Conservation (phyloP, 2,329 filamentous ascomycete genomes). For the Clarireedia sp. region DNA sequence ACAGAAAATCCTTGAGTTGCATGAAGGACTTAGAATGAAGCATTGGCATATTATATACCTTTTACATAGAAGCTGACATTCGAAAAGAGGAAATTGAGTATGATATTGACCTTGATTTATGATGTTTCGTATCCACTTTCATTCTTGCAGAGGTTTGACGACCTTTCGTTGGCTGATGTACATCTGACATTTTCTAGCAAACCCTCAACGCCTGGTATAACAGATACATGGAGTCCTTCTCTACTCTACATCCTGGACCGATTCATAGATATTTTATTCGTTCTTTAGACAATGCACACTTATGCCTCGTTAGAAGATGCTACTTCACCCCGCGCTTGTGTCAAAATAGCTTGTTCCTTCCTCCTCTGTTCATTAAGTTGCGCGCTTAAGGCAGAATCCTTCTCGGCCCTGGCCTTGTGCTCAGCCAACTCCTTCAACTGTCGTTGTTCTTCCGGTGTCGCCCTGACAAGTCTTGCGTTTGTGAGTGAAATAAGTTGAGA, state of each 20-base stretch:
- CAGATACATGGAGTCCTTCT: constrained; percentile 11
- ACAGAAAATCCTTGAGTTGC: background rate
- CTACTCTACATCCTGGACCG: background rate
- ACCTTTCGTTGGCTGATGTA: background rate
- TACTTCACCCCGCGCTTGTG: constrained; percentile 39
- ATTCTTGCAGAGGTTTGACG: background rate
- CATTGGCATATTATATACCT: background rate
- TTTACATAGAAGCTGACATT: background rate
- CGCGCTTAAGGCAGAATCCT: constrained; percentile 47
- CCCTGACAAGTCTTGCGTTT: constrained; percentile 47
- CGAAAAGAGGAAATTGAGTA: background rate
- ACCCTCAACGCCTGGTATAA: constrained; percentile 16
- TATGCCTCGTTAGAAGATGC: constrained; percentile 4
- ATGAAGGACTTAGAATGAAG: background rate
- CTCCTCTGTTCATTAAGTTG: constrained; percentile 49
- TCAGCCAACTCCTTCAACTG: constrained; percentile 52
- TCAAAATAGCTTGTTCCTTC: constrained; percentile 52
- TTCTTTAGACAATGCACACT: background rate
- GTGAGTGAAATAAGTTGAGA: constrained; percentile 54
- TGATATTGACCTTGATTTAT: constrained; percentile 1
- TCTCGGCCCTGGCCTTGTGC: constrained; percentile 40
- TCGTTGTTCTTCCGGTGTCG: constrained; percentile 51
- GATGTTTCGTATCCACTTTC: constrained; percentile 1
- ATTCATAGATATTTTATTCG: background rate
- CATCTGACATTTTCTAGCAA: background rate